phyloP scores from a whole-genome alignment of 768 basidiomycete genomes.

The Suillus tomentosus region DNA sequence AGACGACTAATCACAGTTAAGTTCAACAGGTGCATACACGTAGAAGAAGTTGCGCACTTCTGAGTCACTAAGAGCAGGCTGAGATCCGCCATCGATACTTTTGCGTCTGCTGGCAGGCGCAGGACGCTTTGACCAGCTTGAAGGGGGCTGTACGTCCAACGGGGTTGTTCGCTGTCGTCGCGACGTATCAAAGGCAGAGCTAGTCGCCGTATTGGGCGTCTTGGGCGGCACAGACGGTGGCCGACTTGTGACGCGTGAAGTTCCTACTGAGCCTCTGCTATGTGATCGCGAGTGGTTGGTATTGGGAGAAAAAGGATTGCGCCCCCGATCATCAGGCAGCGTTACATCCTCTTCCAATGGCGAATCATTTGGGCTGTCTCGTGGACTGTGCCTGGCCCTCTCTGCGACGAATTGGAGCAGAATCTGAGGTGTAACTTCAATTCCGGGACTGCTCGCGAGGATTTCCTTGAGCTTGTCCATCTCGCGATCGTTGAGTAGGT shows the following conservation, averaged over 20 bases:
- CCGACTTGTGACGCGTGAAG: conserved; percentile 46
- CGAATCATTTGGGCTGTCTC: conserved; percentile 35
- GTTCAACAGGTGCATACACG: conserved; percentile 4
- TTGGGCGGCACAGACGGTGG: conserved; percentile 61
- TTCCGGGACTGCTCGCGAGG: conserved; percentile 57
- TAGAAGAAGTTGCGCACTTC: conserved; percentile 51
- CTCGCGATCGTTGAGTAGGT: conserved; percentile 69
- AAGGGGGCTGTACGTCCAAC: conserved; percentile 58
- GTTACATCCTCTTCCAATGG: conserved; percentile 40
- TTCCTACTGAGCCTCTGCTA: conserved; percentile 55
- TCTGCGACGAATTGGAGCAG: conserved; percentile 66
- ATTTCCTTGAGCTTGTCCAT: conserved; percentile 58
- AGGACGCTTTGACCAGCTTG: conserved; percentile 75
- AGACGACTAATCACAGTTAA: conserved; percentile 31
- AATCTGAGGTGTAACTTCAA: conserved; percentile 69
- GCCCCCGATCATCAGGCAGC: conserved; percentile 41
- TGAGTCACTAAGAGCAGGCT: conserved; percentile 60
- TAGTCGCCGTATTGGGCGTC: conserved; percentile 41
- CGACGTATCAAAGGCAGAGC: conserved; percentile 70
- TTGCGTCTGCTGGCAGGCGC: conserved; percentile 66
- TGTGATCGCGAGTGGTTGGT: conserved; percentile 51
- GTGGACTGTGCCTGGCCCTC: conserved; percentile 46
- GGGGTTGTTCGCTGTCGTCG: conserved; percentile 73
- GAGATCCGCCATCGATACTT: conserved; percentile 70
- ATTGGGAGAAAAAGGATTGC: conserved; percentile 29